Base-by-base conservation (phyloP, 257 asterid genomes). In the Nemophila menziesii region DNA sequence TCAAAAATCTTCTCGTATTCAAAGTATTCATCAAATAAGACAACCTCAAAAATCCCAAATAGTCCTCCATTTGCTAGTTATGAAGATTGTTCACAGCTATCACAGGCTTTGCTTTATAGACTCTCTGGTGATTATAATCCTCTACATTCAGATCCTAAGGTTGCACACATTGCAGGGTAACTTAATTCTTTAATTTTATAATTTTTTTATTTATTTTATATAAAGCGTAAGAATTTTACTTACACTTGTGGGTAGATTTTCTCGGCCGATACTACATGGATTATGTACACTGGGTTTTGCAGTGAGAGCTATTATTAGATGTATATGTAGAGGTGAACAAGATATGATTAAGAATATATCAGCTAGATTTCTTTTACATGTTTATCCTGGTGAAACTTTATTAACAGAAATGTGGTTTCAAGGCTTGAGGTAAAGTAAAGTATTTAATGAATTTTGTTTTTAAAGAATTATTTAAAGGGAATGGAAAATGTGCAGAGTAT, bases 41-140 rank as follows among this genome's bases (percentile, higher is more conserved):
- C 73, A 12, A 54, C 51, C 52, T 56, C 48, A 49, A 71, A 64
- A 52, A 78, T 84, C 50, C 95, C 94, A 24, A 70, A 68, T 20
- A 56, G 57, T 56, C 78, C 61, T 63, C 94, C 95, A 15, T 89
- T 72, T 70, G 67, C 82, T 36, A 71, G 74, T 29, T 66, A 27
- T 65, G 96, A 89, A 63, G 96, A 89, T 40, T 66, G 67, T 51
- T 80, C 93, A 1, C 94, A 76, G 43, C 78, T 82, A 44, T 73
- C 98, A 6, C 86, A 89, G 95, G 94, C 94, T 33, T 64, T 89
- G 61, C 75, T 89, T 51, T 89, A 84, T 69, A 76, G 97, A 72
- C 84, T 89, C 22, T 89, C 97, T 58, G 95, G 98, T 57, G 98
- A 89, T 70, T 89, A 89, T 67, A 78, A 84, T 57, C 98, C 95